These are phyloP conservation scores for Metschnikowia henanensis DNA, from an alignment of 805 yeast genomes.

Conservation along the genomic window DNA sequence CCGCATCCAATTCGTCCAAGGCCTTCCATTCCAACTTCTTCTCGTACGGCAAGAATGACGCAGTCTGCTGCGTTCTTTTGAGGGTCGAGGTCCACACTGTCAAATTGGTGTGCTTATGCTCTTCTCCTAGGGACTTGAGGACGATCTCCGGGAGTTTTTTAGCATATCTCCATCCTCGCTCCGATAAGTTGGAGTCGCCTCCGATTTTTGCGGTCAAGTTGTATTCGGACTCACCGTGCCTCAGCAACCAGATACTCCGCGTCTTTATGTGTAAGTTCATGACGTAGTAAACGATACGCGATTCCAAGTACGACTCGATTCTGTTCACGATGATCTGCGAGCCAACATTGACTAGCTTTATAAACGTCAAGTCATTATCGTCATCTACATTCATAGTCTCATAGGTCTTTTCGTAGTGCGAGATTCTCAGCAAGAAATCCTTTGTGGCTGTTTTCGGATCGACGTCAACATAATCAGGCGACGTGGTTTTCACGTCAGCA, in stretches of 20 bases:
- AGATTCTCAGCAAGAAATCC: slow-evolving; percentile 75
- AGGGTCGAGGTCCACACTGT: slow-evolving; percentile 97
- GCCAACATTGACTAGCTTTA: slow-evolving; percentile 84
- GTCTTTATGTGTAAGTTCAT: slow-evolving; percentile 96
- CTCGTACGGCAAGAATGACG: slow-evolving; percentile 75
- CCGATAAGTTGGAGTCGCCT: slow-evolving; percentile 85
- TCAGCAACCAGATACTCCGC: slow-evolving; percentile 86
- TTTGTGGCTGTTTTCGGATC: slow-evolving; percentile 70
- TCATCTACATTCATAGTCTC: slow-evolving; percentile 64
- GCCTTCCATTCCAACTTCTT: slow-evolving; percentile 92
- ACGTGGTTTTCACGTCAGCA: slow-evolving; percentile 80
- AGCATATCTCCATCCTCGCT: slow-evolving; percentile 84
- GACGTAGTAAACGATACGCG: slow-evolving; percentile 90
- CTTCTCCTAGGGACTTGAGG: slow-evolving; percentile 59
- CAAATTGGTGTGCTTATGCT: slow-evolving; percentile 50
- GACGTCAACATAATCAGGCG: slow-evolving; percentile 74
- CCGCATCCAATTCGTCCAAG: slow-evolving; percentile 94
- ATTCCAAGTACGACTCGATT: slow-evolving; percentile 85
- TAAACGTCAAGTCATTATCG: slow-evolving; percentile 73
- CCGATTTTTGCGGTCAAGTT: slow-evolving; percentile 95
- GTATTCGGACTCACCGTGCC: slow-evolving; percentile 94
- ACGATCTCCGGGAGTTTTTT: slow-evolving; percentile 77
- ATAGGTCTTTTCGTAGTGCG: slow-evolving; percentile 70
- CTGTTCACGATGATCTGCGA: slow-evolving; percentile 85
- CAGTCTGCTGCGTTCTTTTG: slow-evolving; percentile 90